Evolutionary conservation across 78 protist species (phyloP).

Genomic region (Dictyostelium citrinum): DNA sequence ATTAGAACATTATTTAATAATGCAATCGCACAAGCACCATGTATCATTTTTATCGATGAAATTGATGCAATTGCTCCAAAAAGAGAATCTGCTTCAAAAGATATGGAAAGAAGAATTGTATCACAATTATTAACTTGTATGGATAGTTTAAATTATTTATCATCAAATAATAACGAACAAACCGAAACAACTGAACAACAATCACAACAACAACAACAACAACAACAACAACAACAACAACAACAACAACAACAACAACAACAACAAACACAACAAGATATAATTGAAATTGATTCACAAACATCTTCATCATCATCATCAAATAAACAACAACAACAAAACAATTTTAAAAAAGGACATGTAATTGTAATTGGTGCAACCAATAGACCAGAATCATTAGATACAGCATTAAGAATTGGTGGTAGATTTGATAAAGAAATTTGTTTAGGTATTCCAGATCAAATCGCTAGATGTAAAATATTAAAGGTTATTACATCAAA

Average conservation of each 20-base stretch:
- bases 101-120: slow-evolving; percentile 98
- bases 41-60: slow-evolving; percentile 97
- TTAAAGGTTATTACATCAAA: slow-evolving; percentile 65
- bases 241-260: neutral
- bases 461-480: slow-evolving; percentile 78
- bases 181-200: neutral
- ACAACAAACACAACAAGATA: neutral
- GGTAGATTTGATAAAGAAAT: slow-evolving; percentile 97
- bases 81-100: slow-evolving; percentile 95
- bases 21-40: slow-evolving; percentile 89
- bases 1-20: slow-evolving; percentile 86
- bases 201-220: neutral
- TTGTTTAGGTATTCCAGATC: slow-evolving; percentile 92
- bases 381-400: slow-evolving; percentile 95
- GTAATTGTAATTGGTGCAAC: slow-evolving; percentile 95
- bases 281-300: neutral
- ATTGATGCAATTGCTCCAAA: slow-evolving; percentile 98
- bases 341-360: slow-evolving; percentile 30
- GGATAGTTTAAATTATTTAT: slow-evolving; percentile 81
- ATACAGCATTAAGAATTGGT: slow-evolving; percentile 95
- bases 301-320: neutral
- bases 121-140: slow-evolving; percentile 98
- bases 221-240: neutral
- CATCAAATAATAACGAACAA: neutral
- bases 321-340: neutral